Percentiles rank a stretch among this genome's conserved stretches.
phyloP scores from a whole-genome alignment of 371 early-diverging fungal genomes.

The Fennellomyces sp. region DNA sequence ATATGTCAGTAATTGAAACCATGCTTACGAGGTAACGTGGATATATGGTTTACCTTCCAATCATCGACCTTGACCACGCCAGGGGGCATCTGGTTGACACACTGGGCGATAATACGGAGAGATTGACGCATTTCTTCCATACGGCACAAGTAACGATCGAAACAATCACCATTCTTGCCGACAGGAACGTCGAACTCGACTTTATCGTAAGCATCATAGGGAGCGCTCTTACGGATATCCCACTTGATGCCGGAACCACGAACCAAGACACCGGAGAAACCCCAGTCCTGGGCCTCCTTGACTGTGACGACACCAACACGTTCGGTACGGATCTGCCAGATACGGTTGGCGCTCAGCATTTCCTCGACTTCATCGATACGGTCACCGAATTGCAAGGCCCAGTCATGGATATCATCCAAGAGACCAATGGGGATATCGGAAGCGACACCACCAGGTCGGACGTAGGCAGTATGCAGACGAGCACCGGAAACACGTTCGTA shows the following conservation, averaged over 20 bases:
- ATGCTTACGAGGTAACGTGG: neutral
- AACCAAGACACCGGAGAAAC: conserved; percentile 94
- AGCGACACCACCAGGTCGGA: conserved; percentile 96
- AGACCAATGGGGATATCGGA: conserved; percentile 92
- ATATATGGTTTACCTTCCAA: conserved; percentile 63
- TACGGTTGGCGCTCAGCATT: conserved; percentile 88
- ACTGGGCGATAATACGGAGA: conserved; percentile 93
- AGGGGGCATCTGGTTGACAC: conserved; percentile 93
- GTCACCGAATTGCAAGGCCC: conserved; percentile 88
- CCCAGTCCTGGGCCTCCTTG: conserved; percentile 88
- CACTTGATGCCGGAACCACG: conserved; percentile 93
- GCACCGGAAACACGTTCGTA: conserved; percentile 98
- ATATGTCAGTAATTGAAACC: neutral
- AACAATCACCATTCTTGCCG: conserved; percentile 95
- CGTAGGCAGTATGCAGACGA: conserved; percentile 97
- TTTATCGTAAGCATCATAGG: conserved; percentile 95
- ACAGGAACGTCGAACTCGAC: conserved; percentile 97
- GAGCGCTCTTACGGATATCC: conserved; percentile 94
- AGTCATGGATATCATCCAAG: conserved; percentile 93
- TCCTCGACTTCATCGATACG: conserved; percentile 96
- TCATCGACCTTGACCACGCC: conserved; percentile 97
- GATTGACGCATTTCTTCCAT: conserved; percentile 99
- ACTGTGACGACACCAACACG: conserved; percentile 87
- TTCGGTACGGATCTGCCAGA: conserved; percentile 92
- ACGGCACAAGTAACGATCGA: conserved; percentile 94